Conservation (phyloP, 2,329 filamentous ascomycete genomes). For the Pezicula neosporulosa region DNA sequence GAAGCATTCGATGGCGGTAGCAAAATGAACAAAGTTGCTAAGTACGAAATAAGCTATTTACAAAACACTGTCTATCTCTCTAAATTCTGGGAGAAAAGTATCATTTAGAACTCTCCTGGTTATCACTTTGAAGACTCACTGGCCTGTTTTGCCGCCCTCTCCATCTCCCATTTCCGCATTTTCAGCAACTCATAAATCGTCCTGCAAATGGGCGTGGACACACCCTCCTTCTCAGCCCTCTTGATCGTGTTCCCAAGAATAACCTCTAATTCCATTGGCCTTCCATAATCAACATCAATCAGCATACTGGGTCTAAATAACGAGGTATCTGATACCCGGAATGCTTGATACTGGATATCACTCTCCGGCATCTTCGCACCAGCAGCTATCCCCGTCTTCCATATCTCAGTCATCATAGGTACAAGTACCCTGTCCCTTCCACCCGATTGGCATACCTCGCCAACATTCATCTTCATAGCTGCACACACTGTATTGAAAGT, state of each 20-base stretch:
- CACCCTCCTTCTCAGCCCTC: conserved; percentile 42
- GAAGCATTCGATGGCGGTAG: background rate
- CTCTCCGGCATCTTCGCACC: conserved; percentile 17
- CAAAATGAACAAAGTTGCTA: background rate
- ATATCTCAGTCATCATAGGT: conserved; percentile 24
- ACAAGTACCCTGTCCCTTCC: conserved; percentile 16
- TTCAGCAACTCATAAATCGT: conserved; percentile 49
- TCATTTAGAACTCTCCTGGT: too few species aligned
- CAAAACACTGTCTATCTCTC: too few species aligned
- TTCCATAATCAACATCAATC: conserved; percentile 45
- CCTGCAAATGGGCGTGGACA: conserved; percentile 46
- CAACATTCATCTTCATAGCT: conserved; percentile 14
- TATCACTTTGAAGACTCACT: too few species aligned
- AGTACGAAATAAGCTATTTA: too few species aligned
- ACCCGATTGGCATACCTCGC: conserved; percentile 17
- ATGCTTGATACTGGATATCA: conserved; percentile 9
- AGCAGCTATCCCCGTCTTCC: conserved; percentile 15
- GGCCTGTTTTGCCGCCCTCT: background rate
- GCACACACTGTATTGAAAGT: conserved; percentile 19
- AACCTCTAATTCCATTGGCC: conserved; percentile 50
- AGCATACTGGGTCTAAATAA: conserved; percentile 38
- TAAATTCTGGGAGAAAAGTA: too few species aligned
- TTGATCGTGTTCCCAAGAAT: conserved; percentile 49
- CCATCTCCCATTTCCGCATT: conserved; percentile 40
- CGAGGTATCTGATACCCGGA: conserved; percentile 7